Conservation (phyloP, 2,329 filamentous ascomycete species). For the Cladophialophora yegresii region DNA sequence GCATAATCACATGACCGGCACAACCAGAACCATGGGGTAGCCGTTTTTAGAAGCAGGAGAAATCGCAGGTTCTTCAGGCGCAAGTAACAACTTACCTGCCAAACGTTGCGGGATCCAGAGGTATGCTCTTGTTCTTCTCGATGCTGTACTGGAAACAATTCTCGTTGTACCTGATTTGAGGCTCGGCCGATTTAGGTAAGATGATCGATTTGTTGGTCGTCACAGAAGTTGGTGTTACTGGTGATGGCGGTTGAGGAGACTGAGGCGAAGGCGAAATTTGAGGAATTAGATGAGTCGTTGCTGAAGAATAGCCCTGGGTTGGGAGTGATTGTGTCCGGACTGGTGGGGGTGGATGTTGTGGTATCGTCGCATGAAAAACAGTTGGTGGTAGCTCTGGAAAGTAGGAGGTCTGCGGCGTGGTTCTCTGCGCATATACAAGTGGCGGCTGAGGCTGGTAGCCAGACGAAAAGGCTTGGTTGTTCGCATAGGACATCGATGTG, state of each 20-base stretch:
- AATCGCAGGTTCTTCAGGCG: background rate
- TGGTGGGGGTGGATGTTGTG: constrained; percentile 7
- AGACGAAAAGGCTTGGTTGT: background rate
- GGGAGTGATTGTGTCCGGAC: constrained; percentile 21
- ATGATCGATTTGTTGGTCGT: background rate
- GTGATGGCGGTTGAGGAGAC: constrained; percentile 22
- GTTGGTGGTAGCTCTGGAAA: constrained; percentile 13
- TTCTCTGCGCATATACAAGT: constrained; percentile 2
- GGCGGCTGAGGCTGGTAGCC: background rate
- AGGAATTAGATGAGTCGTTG: constrained; percentile 19
- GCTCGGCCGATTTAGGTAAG: constrained; percentile 15
- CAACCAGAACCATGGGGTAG: background rate
- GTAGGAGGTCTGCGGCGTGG: constrained; percentile 15
- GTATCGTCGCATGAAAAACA: constrained; percentile 1
- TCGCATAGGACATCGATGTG: constrained; percentile 5
- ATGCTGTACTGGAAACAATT: constrained; percentile 23
- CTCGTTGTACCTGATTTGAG: constrained; percentile 27
- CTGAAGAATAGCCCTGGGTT: constrained; percentile 15
- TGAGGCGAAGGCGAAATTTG: constrained; percentile 20
- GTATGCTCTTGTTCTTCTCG: constrained; percentile 25
- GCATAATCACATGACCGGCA: background rate
- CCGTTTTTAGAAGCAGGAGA: background rate
- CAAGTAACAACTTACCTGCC: constrained; percentile 21
- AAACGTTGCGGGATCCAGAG: constrained; percentile 26
- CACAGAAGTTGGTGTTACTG: constrained; percentile 16